phyloP scores from a whole-genome alignment of 192 early-diverging fungal genomes.

The Lunasporangiospora selenospora region DNA sequence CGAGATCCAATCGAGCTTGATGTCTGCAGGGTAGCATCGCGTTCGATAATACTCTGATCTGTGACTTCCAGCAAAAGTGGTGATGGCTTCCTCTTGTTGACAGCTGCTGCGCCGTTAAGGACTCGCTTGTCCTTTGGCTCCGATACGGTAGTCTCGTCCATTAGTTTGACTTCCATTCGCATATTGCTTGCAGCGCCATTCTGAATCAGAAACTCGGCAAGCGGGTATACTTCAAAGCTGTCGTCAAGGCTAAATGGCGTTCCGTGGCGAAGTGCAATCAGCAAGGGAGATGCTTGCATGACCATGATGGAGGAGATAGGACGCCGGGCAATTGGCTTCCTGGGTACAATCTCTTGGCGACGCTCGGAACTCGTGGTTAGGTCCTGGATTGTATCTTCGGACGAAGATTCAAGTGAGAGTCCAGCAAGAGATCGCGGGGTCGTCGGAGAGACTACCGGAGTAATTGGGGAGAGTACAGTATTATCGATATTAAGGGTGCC shows the following conservation, averaged over 20 bases:
- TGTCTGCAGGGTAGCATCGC: constrained; percentile 1
- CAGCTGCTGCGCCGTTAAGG: neutral
- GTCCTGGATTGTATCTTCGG: no score
- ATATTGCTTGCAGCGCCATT: constrained; percentile 43
- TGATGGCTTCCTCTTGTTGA: neutral
- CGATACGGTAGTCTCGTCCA: no score
- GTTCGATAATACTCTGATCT: constrained; percentile 27
- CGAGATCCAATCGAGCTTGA: constrained; percentile 30
- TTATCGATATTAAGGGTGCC: no score
- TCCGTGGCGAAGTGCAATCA: constrained; percentile 38
- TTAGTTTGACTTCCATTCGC: constrained; percentile 32
- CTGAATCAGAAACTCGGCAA: constrained; percentile 46
- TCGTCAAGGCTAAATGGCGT: constrained; percentile 29
- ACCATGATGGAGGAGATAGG: constrained; percentile 38
- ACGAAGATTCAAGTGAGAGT: no score
- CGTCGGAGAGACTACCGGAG: no score
- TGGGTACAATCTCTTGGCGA: no score
- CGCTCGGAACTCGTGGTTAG: no score
- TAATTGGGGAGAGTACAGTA: no score
- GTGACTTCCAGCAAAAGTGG: no score
- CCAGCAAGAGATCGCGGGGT: no score
- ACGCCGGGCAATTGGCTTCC: constrained; percentile 9
- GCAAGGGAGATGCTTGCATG: constrained; percentile 33
- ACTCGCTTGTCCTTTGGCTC: no score
- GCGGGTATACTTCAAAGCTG: constrained; percentile 27